phyloP scores from a whole-genome alignment of 805 yeast species.

The Cephaloascus albidus region DNA sequence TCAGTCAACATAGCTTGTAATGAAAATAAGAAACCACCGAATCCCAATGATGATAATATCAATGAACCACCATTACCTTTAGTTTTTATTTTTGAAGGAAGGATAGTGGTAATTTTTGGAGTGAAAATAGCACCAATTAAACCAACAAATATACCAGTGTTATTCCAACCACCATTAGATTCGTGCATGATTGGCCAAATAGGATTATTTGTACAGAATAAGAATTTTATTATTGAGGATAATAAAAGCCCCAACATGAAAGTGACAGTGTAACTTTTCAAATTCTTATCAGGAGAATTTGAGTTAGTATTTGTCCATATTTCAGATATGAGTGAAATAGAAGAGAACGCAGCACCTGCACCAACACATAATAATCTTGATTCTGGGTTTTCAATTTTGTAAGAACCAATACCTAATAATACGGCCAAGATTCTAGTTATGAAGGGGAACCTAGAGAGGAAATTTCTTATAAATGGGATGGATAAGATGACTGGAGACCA shows the following conservation, averaged over 20 bases:
- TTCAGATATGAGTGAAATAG: conserved; percentile 50
- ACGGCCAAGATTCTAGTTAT: conserved; percentile 46
- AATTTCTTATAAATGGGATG: conserved; percentile 24
- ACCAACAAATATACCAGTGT: conserved; percentile 58
- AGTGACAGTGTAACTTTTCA: conserved; percentile 41
- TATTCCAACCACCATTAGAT: conserved; percentile 80
- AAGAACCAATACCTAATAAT: conserved; percentile 68
- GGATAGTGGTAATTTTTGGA: conserved; percentile 18
- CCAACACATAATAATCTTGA: conserved; percentile 56
- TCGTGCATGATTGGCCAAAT: conserved; percentile 91
- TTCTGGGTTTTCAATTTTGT: conserved; percentile 58
- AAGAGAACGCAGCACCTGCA: conserved; percentile 56
- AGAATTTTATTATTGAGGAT: conserved; percentile 68
- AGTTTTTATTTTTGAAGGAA: conserved; percentile 4
- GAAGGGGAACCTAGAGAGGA: conserved; percentile 37
- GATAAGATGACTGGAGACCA: conserved; percentile 50
- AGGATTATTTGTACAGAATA: conserved; percentile 81
- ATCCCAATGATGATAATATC: conserved; percentile 50
- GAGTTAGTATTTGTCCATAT: conserved; percentile 28
- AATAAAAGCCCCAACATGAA: conserved; percentile 64
- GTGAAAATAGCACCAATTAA: conserved; percentile 56
- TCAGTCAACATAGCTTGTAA: conserved; percentile 72
- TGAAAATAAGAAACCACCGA: conserved; percentile 70
- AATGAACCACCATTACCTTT: conserved; percentile 29
- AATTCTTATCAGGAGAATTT: conserved; percentile 13